Evolutionary conservation across 805 yeast genomes (phyloP).

Genomic region (Wickerhamomyces queroliae): DNA sequence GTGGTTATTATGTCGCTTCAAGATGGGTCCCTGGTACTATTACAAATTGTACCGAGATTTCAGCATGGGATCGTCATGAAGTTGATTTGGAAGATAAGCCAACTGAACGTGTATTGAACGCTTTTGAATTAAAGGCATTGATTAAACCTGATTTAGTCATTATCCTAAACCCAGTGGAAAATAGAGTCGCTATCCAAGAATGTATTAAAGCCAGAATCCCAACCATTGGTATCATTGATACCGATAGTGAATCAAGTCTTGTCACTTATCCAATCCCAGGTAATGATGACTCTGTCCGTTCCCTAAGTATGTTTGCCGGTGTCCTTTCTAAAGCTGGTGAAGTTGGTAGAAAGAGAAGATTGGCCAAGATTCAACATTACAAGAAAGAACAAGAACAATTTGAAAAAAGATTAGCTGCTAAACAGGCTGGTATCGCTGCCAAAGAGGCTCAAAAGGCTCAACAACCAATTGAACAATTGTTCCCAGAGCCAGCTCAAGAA

Average conservation of each 20-base stretch:
- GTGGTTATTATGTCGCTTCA: constrained; percentile 75
- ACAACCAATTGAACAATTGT: not conserved
- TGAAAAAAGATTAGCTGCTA: not conserved
- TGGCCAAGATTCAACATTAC: constrained; percentile 9
- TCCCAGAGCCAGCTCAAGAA: not conserved
- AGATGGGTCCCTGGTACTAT: constrained; percentile 96
- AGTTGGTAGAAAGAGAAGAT: constrained; percentile 48
- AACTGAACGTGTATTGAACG: constrained; percentile 52
- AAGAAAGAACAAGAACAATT: not conserved
- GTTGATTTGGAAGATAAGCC: constrained; percentile 68
- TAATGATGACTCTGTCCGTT: constrained; percentile 85
- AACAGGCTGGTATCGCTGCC: not conserved
- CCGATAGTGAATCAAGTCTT: constrained; percentile 84
- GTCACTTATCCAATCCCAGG: constrained; percentile 96
- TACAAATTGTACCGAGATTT: constrained; percentile 73
- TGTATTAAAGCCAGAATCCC: constrained; percentile 82
- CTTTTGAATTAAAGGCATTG: constrained; percentile 43
- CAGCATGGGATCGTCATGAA: constrained; percentile 62
- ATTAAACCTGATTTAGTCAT: constrained; percentile 88
- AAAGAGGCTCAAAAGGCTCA: not conserved
- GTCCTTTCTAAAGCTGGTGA: constrained; percentile 82
- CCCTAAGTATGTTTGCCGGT: constrained; percentile 75
- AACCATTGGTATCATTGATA: constrained; percentile 89
- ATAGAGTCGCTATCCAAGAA: constrained; percentile 73
- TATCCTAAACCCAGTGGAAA: constrained; percentile 81